phyloP scores from a whole-genome alignment of 2,329 filamentous ascomycete genomes.

The Colletotrichum eremochloae region DNA sequence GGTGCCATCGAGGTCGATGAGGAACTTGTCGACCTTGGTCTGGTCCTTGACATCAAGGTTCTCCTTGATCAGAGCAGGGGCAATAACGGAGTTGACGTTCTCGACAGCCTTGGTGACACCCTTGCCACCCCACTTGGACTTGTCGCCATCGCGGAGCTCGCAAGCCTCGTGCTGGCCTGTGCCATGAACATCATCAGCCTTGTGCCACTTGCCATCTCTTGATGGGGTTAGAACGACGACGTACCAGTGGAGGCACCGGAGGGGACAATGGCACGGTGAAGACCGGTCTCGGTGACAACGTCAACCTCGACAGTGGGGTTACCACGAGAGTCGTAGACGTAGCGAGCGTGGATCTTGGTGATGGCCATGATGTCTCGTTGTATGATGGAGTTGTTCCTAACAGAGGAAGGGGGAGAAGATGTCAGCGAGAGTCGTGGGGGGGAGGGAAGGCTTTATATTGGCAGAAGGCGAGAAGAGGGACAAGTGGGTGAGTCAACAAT shows the following conservation, averaged over 20 bases:
- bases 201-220: slow-evolving; percentile 45
- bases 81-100: slow-evolving; percentile 88
- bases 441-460: slow-evolving; percentile 39
- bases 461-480: slow-evolving; percentile 30
- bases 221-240: slow-evolving; percentile 48
- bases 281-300: slow-evolving; percentile 90
- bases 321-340: slow-evolving; percentile 97
- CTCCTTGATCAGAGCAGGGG: slow-evolving; percentile 85
- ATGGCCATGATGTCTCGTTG: slow-evolving; percentile 79
- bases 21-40: slow-evolving; percentile 84
- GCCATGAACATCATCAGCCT: slow-evolving; percentile 46
- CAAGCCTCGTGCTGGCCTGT: slow-evolving; percentile 89
- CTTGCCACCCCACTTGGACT: slow-evolving; percentile 88
- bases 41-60: slow-evolving; percentile 89
- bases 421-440: slow-evolving; percentile 25
- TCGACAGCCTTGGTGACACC: slow-evolving; percentile 87
- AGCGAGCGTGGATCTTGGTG: slow-evolving; percentile 90
- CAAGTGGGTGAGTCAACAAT: slow-evolving; percentile 42
- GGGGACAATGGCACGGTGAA: slow-evolving; percentile 94
- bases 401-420: slow-evolving; percentile 14
- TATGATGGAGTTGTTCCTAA: slow-evolving; percentile 34
- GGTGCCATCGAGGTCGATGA: slow-evolving; percentile 87
- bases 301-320: slow-evolving; percentile 99
- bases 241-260: slow-evolving; percentile 91
- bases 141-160: slow-evolving; percentile 92